A percentile compares a stretch with the other conserved stretches of the same genome.
Conservation (phyloP, 768 basidiomycete genomes). For the Pholiota conissans region DNA sequence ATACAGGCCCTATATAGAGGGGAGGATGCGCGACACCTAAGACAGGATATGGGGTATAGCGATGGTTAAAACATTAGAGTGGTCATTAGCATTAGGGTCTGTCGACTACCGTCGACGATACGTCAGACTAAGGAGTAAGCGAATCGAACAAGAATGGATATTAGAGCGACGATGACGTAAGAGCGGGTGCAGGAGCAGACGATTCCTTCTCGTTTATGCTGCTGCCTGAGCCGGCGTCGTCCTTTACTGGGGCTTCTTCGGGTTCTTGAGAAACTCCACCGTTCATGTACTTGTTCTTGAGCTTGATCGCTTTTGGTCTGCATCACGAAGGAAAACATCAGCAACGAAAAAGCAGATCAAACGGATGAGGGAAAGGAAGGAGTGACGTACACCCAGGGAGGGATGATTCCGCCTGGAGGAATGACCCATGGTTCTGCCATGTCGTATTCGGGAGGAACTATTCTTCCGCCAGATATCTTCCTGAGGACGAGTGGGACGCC, state of each 20-base stretch:
- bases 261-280: background rate
- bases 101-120: no score
- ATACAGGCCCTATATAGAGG: no score
- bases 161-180: background rate
- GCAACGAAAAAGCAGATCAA: background rate
- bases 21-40: no score
- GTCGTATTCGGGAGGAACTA: constrained; percentile 66
- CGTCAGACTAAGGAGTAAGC: no score
- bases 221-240: background rate
- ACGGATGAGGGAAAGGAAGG: background rate
- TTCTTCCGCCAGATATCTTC: constrained; percentile 55
- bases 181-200: background rate
- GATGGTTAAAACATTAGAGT: no score
- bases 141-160: no score
- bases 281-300: background rate
- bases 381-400: constrained; percentile 63
- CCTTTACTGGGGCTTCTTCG: background rate
- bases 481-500: constrained; percentile 60
- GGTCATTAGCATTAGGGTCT: no score
- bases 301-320: constrained; percentile 3
- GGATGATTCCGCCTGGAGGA: constrained; percentile 70
- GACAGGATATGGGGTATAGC: no score
- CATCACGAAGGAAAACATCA: background rate
- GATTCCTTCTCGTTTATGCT: constrained; percentile 4
- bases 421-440: constrained; percentile 67